These are phyloP conservation scores for Neonectria neomacrospora DNA, from an alignment of 2,329 filamentous ascomycete species.

Conservation along the genomic window DNA sequence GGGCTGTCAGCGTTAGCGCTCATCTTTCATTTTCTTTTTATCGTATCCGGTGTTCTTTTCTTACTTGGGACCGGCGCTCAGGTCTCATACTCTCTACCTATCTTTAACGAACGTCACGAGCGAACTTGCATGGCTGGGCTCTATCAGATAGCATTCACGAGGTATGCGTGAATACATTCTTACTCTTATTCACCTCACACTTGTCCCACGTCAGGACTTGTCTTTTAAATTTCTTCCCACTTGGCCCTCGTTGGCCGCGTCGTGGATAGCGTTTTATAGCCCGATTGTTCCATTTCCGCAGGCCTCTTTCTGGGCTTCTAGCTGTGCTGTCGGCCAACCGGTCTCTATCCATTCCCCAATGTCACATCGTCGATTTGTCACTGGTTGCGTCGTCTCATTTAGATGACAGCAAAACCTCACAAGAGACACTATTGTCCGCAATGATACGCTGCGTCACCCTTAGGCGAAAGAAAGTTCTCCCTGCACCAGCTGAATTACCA, in stretches of 20 bases:
- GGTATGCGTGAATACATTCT: conserved; percentile 49
- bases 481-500: not conserved
- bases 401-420: conserved; percentile 5
- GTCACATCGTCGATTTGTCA: not conserved
- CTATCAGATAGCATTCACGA: conserved; percentile 46
- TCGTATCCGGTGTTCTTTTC: conserved; percentile 11
- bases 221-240: conserved; percentile 16
- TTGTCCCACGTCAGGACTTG: conserved; percentile 15
- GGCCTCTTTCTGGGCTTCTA: not conserved
- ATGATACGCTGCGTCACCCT: not conserved
- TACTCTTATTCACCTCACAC: conserved; percentile 35
- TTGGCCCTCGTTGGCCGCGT: conserved; percentile 8
- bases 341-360: not conserved
- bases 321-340: conserved; percentile 1
- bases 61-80: conserved; percentile 37
- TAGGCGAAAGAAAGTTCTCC: conserved; percentile 1
- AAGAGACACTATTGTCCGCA: not conserved
- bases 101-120: conserved; percentile 45
- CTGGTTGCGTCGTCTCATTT: not conserved
- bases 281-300: conserved; percentile 1
- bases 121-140: conserved; percentile 45
- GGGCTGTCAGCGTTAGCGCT: conserved; percentile 9
- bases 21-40: conserved; percentile 10
- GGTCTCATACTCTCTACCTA: conserved; percentile 31
- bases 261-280: conserved; percentile 4